Conservation (phyloP, 441 rosid genomes). For the Populus hybrid region DNA sequence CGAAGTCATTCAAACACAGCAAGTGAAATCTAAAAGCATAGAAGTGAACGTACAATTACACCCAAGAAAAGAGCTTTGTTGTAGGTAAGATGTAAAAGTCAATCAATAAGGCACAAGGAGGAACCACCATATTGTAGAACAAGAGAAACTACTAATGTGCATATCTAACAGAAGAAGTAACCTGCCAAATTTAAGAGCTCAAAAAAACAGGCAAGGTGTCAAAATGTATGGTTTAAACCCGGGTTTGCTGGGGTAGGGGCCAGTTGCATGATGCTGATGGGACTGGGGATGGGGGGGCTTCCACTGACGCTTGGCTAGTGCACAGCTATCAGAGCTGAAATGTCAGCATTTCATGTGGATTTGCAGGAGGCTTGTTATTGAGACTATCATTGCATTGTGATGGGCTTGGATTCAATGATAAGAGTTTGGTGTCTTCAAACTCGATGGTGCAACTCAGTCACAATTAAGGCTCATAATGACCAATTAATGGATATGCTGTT, state of each 20-base stretch:
- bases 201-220: not conserved
- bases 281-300: not conserved
- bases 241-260: not conserved
- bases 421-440: not conserved
- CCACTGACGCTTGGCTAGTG: not conserved
- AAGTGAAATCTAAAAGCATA: constrained; percentile 11
- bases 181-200: not conserved
- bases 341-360: not conserved
- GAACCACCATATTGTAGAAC: not conserved
- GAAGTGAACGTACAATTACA: not conserved
- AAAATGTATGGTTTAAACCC: not conserved
- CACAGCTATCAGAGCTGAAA: not conserved
- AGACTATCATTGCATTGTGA: not conserved
- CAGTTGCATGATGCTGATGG: not conserved
- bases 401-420: not conserved
- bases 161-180: not conserved
- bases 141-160: not conserved
- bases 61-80: not conserved
- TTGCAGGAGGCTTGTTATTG: not conserved
- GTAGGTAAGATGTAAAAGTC: not conserved
- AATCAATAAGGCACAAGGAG: not conserved
- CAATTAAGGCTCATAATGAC: not conserved
- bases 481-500: not conserved
- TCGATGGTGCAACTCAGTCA: not conserved
- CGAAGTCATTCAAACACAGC: constrained; percentile 19